Evolutionary conservation across 139 green algal genomes (phyloP), one percentile per base, ranked within the genome.

Genomic region (Micromonas pusilla): DNA sequence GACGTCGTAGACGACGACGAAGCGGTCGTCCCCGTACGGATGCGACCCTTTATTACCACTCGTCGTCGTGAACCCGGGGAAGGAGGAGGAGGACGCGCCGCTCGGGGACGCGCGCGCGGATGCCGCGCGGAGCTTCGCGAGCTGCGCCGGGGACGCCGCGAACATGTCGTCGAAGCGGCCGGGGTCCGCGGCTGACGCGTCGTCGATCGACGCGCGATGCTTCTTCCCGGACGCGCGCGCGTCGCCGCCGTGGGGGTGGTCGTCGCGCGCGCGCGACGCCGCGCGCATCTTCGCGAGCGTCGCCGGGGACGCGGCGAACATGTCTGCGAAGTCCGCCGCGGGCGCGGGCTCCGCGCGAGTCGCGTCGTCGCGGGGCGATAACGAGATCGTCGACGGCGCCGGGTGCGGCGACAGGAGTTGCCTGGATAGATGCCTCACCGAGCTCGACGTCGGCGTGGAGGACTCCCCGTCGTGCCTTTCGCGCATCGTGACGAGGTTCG

Each of bases 101-200:
- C 20, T 19, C n/a, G 62, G 20, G 26, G 25, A 68, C 62, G 16
- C 62, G 5, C 13, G 9, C 62, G 62, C 62, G 5, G 45, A 2
- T 16, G 23, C 33, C 66, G 37, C 31, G 2, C 30, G 9, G 32
- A 73, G 21, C 3, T 73, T 73, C 20, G 34, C 52, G 13, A 73
- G 33, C 66, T 52, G 32, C 66, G n/a, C 37, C 19, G 66, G 66
- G 9, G 66, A 73, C 31, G 66, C 66, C 19, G 32, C 2, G 16
- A 57, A 73, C 66, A 73, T 73, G 66, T 73, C 66, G 2, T 52
- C 66, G 33, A 73, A 73, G 16, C 30, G 20, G 37, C 33, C 1
- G 32, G 66, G 34, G n/a, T 53, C 66, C 28, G 66, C 31, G 66
- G 16, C 52, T 20, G 52, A 16, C 16, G 52, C 52, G 52, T 16